Evolutionary conservation across 495 filamentous ascomycete genomes (phyloP).

Genomic region (Talaromyces stipitatus): DNA sequence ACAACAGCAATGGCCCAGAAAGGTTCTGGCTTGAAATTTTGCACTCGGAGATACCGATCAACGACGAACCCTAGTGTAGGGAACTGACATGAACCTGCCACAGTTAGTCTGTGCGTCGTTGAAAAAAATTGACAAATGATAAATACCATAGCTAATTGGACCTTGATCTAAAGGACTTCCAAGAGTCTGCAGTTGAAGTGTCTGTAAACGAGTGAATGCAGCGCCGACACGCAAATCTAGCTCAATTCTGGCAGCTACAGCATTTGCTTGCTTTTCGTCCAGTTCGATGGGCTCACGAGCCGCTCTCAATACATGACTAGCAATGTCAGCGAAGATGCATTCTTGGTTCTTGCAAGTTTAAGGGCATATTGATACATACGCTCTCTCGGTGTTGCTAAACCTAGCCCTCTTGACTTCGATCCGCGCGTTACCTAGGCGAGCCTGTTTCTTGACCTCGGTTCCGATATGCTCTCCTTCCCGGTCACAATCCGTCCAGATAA

Average conservation of each 20-base stretch:
- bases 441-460: slow-evolving; percentile 79
- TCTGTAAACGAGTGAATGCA: slow-evolving; percentile 86
- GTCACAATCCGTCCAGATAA: slow-evolving; percentile 99
- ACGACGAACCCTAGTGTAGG: slow-evolving; percentile 96
- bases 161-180: slow-evolving; percentile 52
- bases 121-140: neutral
- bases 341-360: too few relatives aligned
- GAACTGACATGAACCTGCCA: slow-evolving; percentile 85
- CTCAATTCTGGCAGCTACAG: slow-evolving; percentile 85
- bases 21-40: slow-evolving; percentile 84
- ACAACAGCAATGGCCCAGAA: slow-evolving; percentile 92
- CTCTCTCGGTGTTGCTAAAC: slow-evolving; percentile 94
- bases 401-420: slow-evolving; percentile 77
- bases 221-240: slow-evolving; percentile 86
- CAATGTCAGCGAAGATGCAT: neutral
- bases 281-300: slow-evolving; percentile 68
- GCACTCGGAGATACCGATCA: slow-evolving; percentile 85
- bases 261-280: slow-evolving; percentile 80
- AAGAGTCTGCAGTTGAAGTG: slow-evolving; percentile 61
- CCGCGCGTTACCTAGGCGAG: slow-evolving; percentile 59
- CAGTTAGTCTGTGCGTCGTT: slow-evolving; percentile 12
- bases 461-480: slow-evolving; percentile 96
- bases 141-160: slow-evolving; percentile 77
- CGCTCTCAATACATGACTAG: slow-evolving; percentile 71
- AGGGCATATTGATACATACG: too few relatives aligned